These are phyloP conservation scores for Colletotrichum tabaci DNA, from an alignment of 2,329 filamentous ascomycete genomes.

Conservation along the genomic window DNA sequence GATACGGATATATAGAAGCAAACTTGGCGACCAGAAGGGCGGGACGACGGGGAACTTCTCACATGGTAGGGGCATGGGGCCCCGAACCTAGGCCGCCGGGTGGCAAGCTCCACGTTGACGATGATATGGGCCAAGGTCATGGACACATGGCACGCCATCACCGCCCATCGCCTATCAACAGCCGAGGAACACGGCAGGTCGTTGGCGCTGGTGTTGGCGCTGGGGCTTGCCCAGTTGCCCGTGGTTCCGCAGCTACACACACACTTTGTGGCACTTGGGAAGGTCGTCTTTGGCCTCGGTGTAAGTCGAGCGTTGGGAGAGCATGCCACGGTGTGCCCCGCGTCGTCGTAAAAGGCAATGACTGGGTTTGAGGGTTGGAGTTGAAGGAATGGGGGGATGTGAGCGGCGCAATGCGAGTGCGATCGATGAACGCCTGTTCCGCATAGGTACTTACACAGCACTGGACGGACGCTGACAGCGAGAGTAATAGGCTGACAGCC, in stretches of 20 bases:
- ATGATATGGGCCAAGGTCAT: constrained; percentile 16
- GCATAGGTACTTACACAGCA: no score
- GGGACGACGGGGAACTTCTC: constrained; percentile 4
- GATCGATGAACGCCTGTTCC: not conserved
- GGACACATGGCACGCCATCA: constrained; percentile 9
- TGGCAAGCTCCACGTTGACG: constrained; percentile 28
- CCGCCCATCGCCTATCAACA: constrained; percentile 5
- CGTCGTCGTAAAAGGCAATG: constrained; percentile 1
- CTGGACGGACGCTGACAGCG: no score
- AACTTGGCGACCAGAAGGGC: constrained; percentile 17
- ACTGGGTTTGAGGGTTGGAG: constrained; percentile 2
- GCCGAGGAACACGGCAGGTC: constrained; percentile 31
- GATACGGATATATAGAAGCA: not conserved
- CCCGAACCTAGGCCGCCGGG: constrained; percentile 18
- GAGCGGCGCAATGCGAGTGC: constrained; percentile 13
- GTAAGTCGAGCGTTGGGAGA: constrained; percentile 16
- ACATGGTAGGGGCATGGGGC: not conserved
- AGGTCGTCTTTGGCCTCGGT: constrained; percentile 21
- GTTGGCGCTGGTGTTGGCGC: not conserved
- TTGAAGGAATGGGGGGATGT: not conserved
- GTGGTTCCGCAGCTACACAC: constrained; percentile 25
- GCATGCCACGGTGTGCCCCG: constrained; percentile 12
- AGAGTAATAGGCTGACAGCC: not conserved
- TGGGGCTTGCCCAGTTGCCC: constrained; percentile 19
- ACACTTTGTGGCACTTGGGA: not conserved